A percentile compares a stretch with the other conserved stretches of the same genome.
Evolutionary conservation across 192 early-diverging fungal species (phyloP).

Genomic region (Coemansia sp.): DNA sequence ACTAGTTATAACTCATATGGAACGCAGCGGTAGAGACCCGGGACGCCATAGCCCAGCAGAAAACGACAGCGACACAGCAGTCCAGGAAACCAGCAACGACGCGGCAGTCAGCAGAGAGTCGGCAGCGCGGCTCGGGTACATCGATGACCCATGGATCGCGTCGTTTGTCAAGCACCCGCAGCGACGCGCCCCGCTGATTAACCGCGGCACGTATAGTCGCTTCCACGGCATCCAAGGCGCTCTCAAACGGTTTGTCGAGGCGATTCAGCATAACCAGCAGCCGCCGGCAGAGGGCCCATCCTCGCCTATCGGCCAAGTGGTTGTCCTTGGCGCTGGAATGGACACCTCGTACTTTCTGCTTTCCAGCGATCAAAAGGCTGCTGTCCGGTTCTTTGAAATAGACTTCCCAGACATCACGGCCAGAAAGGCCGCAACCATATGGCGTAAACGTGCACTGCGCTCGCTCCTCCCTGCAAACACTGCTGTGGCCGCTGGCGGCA

Average conservation of each 20-base stretch:
- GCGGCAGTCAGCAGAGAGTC: slow-evolving; percentile 86
- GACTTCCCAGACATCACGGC: slow-evolving; percentile 89
- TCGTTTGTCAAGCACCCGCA: slow-evolving; percentile 77
- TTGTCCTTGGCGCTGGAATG: slow-evolving; percentile 86
- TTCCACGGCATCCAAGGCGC: slow-evolving; percentile 68
- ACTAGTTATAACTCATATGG: neutral
- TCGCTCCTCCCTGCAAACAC: slow-evolving; percentile 36
- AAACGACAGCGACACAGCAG: slow-evolving; percentile 62
- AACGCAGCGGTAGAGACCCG: neutral
- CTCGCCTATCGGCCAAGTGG: slow-evolving; percentile 59
- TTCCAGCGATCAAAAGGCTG: neutral
- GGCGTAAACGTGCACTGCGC: slow-evolving; percentile 41
- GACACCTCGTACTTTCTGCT: slow-evolving; percentile 90
- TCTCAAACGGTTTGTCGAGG: slow-evolving; percentile 64
- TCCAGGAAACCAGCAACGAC: slow-evolving; percentile 91
- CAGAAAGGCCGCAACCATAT: slow-evolving; percentile 75
- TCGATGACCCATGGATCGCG: slow-evolving; percentile 79
- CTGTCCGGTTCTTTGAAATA: slow-evolving; percentile 78
- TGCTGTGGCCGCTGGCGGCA: slow-evolving; percentile 63
- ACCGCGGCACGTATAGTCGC: slow-evolving; percentile 87
- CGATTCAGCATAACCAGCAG: neutral
- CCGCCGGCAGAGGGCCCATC: neutral
- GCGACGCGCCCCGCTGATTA: slow-evolving; percentile 87
- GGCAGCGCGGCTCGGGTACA: slow-evolving; percentile 79
- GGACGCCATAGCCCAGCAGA: slow-evolving; percentile 4